These are phyloP conservation scores for Ramaria rubella DNA, from an alignment of 768 basidiomycete genomes.

Conservation along the genomic window DNA sequence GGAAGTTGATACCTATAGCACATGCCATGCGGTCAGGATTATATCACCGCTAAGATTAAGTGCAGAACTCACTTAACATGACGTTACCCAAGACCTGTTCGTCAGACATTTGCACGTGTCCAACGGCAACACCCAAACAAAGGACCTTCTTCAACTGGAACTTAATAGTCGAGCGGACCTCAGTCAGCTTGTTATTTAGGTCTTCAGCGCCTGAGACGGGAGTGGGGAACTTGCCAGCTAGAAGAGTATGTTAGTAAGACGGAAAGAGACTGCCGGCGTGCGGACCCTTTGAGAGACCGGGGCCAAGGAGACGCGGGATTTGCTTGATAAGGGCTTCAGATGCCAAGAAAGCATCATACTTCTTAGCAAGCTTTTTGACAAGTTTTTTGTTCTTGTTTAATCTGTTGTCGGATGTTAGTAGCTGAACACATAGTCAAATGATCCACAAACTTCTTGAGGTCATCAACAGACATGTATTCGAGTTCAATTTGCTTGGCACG, in stretches of 20 bases:
- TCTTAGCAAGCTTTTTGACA: constrained; percentile 99
- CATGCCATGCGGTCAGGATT: neutral
- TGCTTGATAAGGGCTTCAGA: constrained; percentile 99
- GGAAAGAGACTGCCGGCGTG: neutral
- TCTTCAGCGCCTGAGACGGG: constrained; percentile 92
- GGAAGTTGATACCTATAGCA: constrained; percentile 89
- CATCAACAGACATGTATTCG: constrained; percentile 99
- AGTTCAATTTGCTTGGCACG: constrained; percentile 96
- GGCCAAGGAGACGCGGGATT: constrained; percentile 98
- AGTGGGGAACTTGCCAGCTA: constrained; percentile 98
- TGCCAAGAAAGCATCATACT: constrained; percentile 97
- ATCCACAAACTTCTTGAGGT: constrained; percentile 96
- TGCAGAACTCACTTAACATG: constrained; percentile 73
- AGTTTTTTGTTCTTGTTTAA: constrained; percentile 99
- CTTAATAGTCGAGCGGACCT: constrained; percentile 99
- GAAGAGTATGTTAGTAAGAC: neutral
- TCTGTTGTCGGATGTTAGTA: too few relatives aligned
- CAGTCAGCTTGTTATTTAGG: constrained; percentile 79
- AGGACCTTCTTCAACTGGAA: constrained; percentile 99
- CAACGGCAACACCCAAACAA: constrained; percentile 97
- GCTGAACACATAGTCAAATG: too few relatives aligned
- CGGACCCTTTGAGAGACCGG: constrained; percentile 96
- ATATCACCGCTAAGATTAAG: neutral
- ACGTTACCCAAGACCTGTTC: constrained; percentile 96
- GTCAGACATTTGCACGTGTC: constrained; percentile 94